phyloP scores from a whole-genome alignment of 108 stramenopile genomes.

The Epipyxis sp. region DNA sequence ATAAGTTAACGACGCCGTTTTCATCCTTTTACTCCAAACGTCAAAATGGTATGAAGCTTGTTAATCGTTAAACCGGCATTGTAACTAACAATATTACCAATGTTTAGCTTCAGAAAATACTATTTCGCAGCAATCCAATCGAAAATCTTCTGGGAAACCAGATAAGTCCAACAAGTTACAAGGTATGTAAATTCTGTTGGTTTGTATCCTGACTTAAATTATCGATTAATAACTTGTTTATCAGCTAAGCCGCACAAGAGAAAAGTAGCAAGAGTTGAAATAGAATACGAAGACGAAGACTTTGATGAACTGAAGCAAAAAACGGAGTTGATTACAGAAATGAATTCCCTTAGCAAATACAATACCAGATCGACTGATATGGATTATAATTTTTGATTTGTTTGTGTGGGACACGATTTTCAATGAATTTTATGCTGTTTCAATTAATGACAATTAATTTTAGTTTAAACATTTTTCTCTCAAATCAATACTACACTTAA shows the following conservation, averaged over 20 bases:
- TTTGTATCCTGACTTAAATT: too few species aligned
- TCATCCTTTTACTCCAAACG: not conserved
- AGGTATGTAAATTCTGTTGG: too few species aligned
- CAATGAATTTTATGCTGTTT: not conserved
- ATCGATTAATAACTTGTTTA: too few species aligned
- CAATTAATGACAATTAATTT: not conserved
- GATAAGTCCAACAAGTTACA: too few species aligned
- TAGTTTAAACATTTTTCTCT: not conserved
- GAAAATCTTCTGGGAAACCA: too few species aligned
- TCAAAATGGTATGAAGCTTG: too few species aligned
- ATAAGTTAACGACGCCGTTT: conserved; percentile 33
- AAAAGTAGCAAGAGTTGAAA: not conserved
- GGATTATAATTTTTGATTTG: not conserved
- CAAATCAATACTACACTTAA: not conserved
- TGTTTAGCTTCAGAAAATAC: too few species aligned
- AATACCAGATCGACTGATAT: not conserved
- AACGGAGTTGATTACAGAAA: not conserved
- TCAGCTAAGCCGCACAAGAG: too few species aligned
- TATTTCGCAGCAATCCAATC: too few species aligned
- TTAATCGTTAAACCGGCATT: too few species aligned
- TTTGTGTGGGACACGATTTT: not conserved
- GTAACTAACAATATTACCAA: too few species aligned
- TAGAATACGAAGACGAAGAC: conserved; percentile 1
- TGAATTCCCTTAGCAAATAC: not conserved
- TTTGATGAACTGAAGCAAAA: not conserved